Conservation (phyloP, 2,329 filamentous ascomycete species). For the Penicillium nordicum region DNA sequence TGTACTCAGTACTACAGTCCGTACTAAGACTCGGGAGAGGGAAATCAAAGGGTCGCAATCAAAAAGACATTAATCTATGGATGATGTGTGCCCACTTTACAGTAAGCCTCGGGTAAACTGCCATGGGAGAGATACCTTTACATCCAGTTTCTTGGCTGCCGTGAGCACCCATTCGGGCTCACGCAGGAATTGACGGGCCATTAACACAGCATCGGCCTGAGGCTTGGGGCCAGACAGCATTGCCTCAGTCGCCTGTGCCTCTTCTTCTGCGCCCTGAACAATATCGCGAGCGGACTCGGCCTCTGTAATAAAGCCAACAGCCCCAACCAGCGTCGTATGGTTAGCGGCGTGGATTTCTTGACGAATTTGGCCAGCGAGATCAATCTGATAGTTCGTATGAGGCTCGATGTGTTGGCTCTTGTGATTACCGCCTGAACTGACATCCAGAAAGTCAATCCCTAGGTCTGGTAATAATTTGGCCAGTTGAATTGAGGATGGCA, state of each 20-base stretch:
- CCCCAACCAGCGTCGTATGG: conserved; percentile 48
- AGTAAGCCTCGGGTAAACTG: conserved; percentile 42
- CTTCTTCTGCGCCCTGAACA: conserved; percentile 36
- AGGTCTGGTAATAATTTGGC: conserved; percentile 41
- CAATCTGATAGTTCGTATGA: conserved; percentile 50
- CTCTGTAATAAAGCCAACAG: conserved; percentile 54
- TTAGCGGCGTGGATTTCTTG: conserved; percentile 37
- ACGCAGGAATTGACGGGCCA: conserved; percentile 54
- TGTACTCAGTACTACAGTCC: background rate
- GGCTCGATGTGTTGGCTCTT: conserved; percentile 44
- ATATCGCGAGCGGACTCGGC: conserved; percentile 51
- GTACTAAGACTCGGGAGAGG: background rate
- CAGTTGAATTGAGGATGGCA: conserved; percentile 39
- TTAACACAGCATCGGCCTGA: conserved; percentile 49
- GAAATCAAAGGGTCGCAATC: background rate
- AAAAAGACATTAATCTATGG: background rate
- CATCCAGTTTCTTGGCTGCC: conserved; percentile 49
- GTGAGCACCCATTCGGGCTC: conserved; percentile 55
- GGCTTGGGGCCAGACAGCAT: conserved; percentile 29
- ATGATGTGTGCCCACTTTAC: background rate
- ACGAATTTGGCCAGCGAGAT: conserved; percentile 48
- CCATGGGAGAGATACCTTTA: conserved; percentile 48
- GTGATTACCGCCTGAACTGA: conserved; percentile 47
- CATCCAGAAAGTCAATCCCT: conserved; percentile 47
- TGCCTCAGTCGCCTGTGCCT: conserved; percentile 25